phyloP scores from a whole-genome alignment of 345 rosid genomes.

The Lenwebbia sp. region DNA sequence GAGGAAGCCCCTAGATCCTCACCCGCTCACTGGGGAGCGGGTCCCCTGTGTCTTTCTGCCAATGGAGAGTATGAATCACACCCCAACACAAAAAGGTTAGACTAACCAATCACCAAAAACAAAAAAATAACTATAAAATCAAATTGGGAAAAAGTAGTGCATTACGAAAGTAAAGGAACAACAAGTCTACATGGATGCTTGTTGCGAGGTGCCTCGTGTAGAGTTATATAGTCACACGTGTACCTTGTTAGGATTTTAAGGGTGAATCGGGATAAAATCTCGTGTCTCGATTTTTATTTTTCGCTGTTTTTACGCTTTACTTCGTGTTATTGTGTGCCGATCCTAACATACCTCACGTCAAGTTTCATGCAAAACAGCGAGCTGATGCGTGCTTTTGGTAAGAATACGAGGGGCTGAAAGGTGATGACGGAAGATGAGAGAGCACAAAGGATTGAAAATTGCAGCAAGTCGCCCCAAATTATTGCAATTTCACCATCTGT shows the following conservation, averaged over 20 bases:
- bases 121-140: neutral
- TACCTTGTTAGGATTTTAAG: no score
- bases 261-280: no score
- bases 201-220: neutral
- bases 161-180: neutral
- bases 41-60: no score
- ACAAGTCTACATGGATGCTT: neutral
- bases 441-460: conserved; percentile 66
- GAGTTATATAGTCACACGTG: neutral
- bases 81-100: neutral
- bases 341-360: neutral
- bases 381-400: neutral
- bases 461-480: neutral
- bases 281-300: no score
- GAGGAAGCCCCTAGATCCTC: no score
- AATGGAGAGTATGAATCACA: no score
- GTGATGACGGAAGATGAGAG: conserved; percentile 80
- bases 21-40: no score
- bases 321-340: no score
- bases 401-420: conserved; percentile 13
- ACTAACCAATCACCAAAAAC: no score
- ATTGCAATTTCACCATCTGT: conserved; percentile 39
- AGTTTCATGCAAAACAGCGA: neutral
- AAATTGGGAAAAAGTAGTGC: neutral
- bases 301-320: no score